Base-by-base conservation (phyloP, 768 basidiomycete species). In the Grammothele lineata region DNA sequence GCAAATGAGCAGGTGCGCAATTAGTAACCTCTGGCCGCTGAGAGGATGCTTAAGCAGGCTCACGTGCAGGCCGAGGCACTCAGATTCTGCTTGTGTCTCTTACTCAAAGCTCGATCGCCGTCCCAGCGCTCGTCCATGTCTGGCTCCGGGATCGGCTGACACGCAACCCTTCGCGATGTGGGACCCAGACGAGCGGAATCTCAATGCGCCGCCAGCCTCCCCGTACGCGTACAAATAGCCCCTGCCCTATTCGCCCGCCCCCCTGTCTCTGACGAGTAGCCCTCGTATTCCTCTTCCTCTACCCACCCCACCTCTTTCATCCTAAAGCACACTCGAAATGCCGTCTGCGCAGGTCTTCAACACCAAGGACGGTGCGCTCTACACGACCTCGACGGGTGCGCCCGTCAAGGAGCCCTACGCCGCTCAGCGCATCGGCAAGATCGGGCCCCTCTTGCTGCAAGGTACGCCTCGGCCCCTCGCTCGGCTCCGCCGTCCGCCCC, bases 391-490 rank as follows among this genome's bases (percentile, higher is more conserved):
- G 43, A 90, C 80, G 58, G 92, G 92, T 57, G 84, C 81, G 7
- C 81, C 89, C 41, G 83, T 83, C 42, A 67, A 68, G 42, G 75
- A 87, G 63, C 91, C 90, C 0, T 92, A 92, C 62, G 80, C 80
- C 27, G 77, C 81, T 57, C 85, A 92, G 67, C 80, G 88, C 37
- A 72, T 86, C 24, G 89, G 92, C 35, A 50, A 65, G 30, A 66
- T 75, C 35, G 93, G 93, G 0, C 91, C 92, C n/a, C 81, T 95
- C 24, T 76, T 95, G 22, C 74, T 96, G 35, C 92, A 95, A 69
- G 92, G 87, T 86, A 45, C 21, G 72, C n/a, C 5, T 32, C 25
- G n/a, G 7, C n/a, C 39, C 18, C 7, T 27, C 39, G 24, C 15
- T 3, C 27, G 27, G 8, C 7, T 14, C 27, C 27, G 8, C n/a